Evolutionary conservation across 805 yeast genomes (phyloP).

Genomic region (Yarrowia hollandica): DNA sequence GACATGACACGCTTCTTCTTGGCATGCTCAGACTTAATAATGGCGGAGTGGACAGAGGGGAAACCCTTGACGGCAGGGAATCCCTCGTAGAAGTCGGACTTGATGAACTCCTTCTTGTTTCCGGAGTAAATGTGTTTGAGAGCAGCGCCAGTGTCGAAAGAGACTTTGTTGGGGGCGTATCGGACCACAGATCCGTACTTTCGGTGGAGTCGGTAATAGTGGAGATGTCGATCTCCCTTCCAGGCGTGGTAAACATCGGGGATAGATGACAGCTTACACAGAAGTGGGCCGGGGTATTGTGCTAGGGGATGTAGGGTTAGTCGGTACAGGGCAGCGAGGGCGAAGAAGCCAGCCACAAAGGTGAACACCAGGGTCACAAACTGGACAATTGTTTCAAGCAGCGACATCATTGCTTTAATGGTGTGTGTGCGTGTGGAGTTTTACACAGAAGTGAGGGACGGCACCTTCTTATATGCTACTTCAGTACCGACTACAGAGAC

Average conservation of each 20-base stretch:
- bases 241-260: slow-evolving; percentile 33
- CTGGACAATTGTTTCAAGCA: slow-evolving; percentile 7
- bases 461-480: slow-evolving; percentile 12
- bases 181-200: slow-evolving; percentile 32
- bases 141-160: slow-evolving; percentile 31
- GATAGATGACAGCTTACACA: slow-evolving; percentile 30
- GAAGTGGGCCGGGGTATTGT: slow-evolving; percentile 32
- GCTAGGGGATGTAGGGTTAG: slow-evolving; percentile 31
- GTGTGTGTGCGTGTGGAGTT: background rate
- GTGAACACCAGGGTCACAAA: slow-evolving; percentile 15
- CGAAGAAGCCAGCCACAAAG: slow-evolving; percentile 31
- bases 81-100: slow-evolving; percentile 32
- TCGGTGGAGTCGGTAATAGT: slow-evolving; percentile 29
- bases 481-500: background rate
- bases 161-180: slow-evolving; percentile 32
- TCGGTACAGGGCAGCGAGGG: slow-evolving; percentile 26
- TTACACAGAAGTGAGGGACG: background rate
- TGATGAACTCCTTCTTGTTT: slow-evolving; percentile 29
- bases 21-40: slow-evolving; percentile 31
- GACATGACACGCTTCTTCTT: slow-evolving; percentile 33
- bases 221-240: slow-evolving; percentile 32
- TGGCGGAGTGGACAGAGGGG: slow-evolving; percentile 33
- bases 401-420: background rate
- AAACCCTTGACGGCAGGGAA: slow-evolving; percentile 33
- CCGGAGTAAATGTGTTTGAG: slow-evolving; percentile 32